phyloP scores from a whole-genome alignment of 345 rosid species.

The Citrus cavaleriei region DNA sequence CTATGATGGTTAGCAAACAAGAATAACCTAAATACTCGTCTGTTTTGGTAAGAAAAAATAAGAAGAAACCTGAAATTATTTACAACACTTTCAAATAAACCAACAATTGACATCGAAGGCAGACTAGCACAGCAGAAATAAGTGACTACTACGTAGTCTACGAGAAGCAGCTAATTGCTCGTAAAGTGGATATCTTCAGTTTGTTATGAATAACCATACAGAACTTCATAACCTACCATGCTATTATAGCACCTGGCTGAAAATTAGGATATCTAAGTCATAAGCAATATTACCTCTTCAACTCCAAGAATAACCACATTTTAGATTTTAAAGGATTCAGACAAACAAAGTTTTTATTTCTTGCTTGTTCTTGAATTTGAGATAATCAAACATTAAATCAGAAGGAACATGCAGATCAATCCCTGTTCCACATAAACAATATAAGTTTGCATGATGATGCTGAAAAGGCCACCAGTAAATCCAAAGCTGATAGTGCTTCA shows the following conservation, averaged over 20 bases:
- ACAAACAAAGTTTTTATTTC: not conserved
- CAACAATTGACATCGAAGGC: not conserved
- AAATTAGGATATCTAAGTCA: not conserved
- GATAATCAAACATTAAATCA: not conserved
- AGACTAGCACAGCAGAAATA: not conserved
- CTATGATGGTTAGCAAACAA: not conserved
- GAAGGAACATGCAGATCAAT: not conserved
- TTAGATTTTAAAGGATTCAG: not conserved
- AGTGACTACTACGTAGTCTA: not conserved
- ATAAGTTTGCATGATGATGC: not conserved
- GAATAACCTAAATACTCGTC: not conserved
- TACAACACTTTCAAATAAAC: not conserved
- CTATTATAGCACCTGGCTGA: not conserved
- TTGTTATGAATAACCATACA: not conserved
- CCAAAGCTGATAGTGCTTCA: not conserved
- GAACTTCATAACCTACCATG: not conserved
- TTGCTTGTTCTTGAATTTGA: not conserved
- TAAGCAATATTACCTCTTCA: not conserved
- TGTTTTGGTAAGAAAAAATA: not conserved
- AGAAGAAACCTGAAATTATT: not conserved
- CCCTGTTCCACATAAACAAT: not conserved
- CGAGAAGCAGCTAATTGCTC: not conserved
- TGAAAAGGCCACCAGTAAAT: not conserved
- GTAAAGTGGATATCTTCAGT: not conserved
- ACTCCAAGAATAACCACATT: not conserved